These are phyloP conservation scores for Chlamydomonas sp. DNA, from an alignment of 139 green algal species.

Conservation along the genomic window DNA sequence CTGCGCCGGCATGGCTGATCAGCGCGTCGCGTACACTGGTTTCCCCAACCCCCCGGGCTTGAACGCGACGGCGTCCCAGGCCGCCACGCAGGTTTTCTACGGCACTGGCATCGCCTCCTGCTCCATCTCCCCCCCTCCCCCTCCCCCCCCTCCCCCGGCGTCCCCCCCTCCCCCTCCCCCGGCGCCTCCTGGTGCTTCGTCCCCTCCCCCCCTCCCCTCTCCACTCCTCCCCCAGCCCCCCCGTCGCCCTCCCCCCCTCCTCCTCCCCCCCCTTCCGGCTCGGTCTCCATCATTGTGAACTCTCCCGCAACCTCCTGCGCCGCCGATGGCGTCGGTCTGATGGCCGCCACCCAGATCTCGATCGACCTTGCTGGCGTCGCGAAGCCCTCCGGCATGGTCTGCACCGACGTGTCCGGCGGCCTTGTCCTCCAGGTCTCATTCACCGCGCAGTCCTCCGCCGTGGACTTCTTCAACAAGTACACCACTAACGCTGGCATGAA, in stretches of 20 bases:
- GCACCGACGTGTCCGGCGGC: not conserved
- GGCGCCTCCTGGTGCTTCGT: not conserved
- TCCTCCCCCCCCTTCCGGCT: not conserved
- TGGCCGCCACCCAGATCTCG: not conserved
- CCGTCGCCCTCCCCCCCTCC: not conserved
- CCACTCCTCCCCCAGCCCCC: not conserved
- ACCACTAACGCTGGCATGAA: no score
- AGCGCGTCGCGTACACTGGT: conserved; percentile 1
- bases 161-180: not conserved
- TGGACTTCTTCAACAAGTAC: no score
- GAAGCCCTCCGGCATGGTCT: not conserved
- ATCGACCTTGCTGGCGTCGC: not conserved
- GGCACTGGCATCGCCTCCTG: not conserved
- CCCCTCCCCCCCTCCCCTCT: not conserved
- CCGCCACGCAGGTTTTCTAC: conserved; percentile 4
- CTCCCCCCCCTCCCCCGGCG: no score
- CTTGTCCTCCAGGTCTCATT: conserved; percentile 1
- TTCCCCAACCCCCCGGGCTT: not conserved
- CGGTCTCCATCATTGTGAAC: not conserved
- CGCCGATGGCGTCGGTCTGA: not conserved
- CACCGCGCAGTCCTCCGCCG: no score
- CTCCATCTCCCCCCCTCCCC: conserved; percentile 5
- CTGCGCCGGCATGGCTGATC: not conserved
- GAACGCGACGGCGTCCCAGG: not conserved
- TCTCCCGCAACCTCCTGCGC: not conserved